Evolutionary conservation across 768 basidiomycete genomes (phyloP).

Genomic region (Termitomyces sp.): DNA sequence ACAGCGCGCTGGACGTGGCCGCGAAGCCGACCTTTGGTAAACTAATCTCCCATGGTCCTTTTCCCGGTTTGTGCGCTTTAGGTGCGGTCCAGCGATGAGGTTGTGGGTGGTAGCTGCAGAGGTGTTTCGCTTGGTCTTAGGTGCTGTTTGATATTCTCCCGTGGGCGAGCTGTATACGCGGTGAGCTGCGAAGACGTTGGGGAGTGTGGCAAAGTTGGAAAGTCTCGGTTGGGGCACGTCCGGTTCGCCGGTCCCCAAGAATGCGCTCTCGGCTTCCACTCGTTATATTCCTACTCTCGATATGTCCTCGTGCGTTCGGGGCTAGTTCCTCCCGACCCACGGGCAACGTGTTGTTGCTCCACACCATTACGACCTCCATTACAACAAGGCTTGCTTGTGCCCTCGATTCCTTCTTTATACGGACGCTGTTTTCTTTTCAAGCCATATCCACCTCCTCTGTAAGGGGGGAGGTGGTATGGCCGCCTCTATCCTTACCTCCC

Average conservation of each 20-base stretch:
- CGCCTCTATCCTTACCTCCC: conserved; percentile 19
- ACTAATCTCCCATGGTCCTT: conserved; percentile 21
- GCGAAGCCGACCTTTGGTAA: conserved; percentile 57
- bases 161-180: conserved; percentile 25
- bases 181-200: conserved; percentile 15
- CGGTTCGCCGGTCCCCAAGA: conserved; percentile 29
- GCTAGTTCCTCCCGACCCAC: conserved; percentile 2
- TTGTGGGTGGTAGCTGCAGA: conserved; percentile 45
- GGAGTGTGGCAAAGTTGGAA: conserved; percentile 25
- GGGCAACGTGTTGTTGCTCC: conserved; percentile 18
- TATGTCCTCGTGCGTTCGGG: conserved; percentile 1
- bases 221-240: conserved; percentile 37
- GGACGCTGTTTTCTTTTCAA: conserved; percentile 78
- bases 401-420: conserved; percentile 42
- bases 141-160: conserved; percentile 26
- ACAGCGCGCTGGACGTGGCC: conserved; percentile 39
- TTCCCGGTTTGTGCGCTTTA: conserved; percentile 37
- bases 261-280: conserved; percentile 26
- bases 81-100: conserved; percentile 42
- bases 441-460: conserved; percentile 17
- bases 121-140: conserved; percentile 28
- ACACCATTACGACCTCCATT: conserved; percentile 22
- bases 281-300: conserved; percentile 16
- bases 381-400: conserved; percentile 24
- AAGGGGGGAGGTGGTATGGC: conserved; percentile 11